A percentile compares a stretch with the other conserved stretches of the same genome.
These are phyloP conservation scores for Phalaenopsis aphrodite DNA, from an alignment of 106 monocot species.

Conservation along the genomic window DNA sequence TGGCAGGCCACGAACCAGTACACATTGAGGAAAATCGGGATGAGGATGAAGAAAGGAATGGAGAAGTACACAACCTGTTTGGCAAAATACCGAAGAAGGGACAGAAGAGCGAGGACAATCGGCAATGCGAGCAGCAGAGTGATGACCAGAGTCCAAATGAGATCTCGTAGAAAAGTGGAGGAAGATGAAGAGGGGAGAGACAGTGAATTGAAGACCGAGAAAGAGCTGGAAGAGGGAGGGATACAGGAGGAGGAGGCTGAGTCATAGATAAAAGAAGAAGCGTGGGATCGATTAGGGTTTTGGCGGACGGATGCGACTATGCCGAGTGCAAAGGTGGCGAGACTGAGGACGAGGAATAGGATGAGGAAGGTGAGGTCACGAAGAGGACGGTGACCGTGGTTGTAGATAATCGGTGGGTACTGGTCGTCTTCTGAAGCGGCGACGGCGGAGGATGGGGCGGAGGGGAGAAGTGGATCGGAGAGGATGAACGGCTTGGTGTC, in stretches of 20 bases:
- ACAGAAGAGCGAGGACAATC: slow-evolving; percentile 41
- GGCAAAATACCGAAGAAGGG: slow-evolving; percentile 45
- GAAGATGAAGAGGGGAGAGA: slow-evolving; percentile 8
- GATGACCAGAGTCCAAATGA: slow-evolving; percentile 51
- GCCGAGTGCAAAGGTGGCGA: slow-evolving; percentile 44
- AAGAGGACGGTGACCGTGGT: slow-evolving; percentile 44
- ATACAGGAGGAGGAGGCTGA: slow-evolving; percentile 26
- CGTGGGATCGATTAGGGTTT: slow-evolving; percentile 33
- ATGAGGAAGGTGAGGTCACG: slow-evolving; percentile 56
- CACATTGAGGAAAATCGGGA: slow-evolving; percentile 48
- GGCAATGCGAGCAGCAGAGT: slow-evolving; percentile 44
- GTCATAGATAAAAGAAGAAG: slow-evolving; percentile 32
- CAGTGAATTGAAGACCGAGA: slow-evolving; percentile 17
- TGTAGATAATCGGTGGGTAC: slow-evolving; percentile 65
- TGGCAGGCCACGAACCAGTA: slow-evolving; percentile 87
- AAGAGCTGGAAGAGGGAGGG: not conserved
- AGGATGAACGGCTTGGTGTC: slow-evolving; percentile 22
- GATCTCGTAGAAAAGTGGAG: slow-evolving; percentile 20
- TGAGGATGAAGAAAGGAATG: slow-evolving; percentile 72
- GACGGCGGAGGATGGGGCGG: slow-evolving; percentile 3
- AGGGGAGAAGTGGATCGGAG: slow-evolving; percentile 23
- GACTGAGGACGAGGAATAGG: slow-evolving; percentile 52
- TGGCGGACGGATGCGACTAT: slow-evolving; percentile 41
- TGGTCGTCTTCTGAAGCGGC: slow-evolving; percentile 11
- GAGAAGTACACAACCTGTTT: slow-evolving; percentile 57